A percentile compares a stretch with the other conserved stretches of the same genome.
phyloP scores from a whole-genome alignment of 371 early-diverging fungal genomes.

The Phascolomyces articulosus region DNA sequence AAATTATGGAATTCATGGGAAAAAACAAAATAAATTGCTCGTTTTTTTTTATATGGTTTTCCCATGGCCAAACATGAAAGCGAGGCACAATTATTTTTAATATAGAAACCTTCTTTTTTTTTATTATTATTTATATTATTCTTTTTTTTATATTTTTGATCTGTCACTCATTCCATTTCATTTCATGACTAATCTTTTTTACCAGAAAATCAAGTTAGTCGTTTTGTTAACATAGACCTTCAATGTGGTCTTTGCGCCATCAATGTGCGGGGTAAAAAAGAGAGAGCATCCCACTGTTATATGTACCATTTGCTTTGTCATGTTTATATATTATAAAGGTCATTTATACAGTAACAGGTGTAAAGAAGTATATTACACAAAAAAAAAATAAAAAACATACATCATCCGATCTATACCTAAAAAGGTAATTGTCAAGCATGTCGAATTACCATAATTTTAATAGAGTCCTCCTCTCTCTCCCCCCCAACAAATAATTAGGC shows the following conservation, averaged over 20 bases:
- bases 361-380: background rate
- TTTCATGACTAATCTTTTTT: background rate
- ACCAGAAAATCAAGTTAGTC: background rate
- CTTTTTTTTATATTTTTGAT: no score
- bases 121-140: no score
- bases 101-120: no score
- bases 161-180: no score
- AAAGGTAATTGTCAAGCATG: background rate
- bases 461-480: background rate
- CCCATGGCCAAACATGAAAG: no score
- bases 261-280: constrained; percentile 4
- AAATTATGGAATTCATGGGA: no score
- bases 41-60: no score
- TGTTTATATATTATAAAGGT: background rate
- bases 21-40: no score
- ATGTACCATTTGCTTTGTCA: background rate
- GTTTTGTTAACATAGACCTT: background rate
- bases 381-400: background rate
- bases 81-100: no score
- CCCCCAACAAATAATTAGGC: background rate
- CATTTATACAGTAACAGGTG: no score
- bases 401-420: background rate
- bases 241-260: background rate
- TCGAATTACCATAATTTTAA: background rate
- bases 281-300: background rate